Evolutionary conservation across 1,139 yeast genomes (phyloP).

Genomic region (Taiozyma onychis): DNA sequence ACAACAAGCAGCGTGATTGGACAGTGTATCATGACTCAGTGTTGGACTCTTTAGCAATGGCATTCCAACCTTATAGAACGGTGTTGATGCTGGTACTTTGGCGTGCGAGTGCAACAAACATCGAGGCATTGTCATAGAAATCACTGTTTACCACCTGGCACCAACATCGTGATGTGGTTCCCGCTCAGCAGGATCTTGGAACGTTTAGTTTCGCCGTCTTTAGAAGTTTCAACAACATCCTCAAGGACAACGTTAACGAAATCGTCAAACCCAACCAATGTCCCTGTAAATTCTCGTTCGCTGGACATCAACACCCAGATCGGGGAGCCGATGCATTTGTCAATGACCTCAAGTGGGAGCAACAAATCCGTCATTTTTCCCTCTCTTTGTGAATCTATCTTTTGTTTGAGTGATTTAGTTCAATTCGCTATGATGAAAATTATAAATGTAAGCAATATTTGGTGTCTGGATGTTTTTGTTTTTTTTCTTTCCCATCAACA

Average conservation of each 20-base stretch:
- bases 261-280: constrained; percentile 88
- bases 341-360: constrained; percentile 81
- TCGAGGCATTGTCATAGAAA: constrained; percentile 38
- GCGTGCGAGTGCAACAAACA: constrained; percentile 58
- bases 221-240: constrained; percentile 62
- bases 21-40: constrained; percentile 56
- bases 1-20: constrained; percentile 44
- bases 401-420: too few relatives aligned
- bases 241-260: constrained; percentile 89
- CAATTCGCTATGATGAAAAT: too few relatives aligned
- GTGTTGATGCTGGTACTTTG: constrained; percentile 70
- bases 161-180: constrained; percentile 78
- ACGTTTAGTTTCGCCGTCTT: constrained; percentile 38
- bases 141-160: constrained; percentile 36
- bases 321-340: constrained; percentile 75
- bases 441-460: too few relatives aligned
- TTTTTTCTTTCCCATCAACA: too few relatives aligned
- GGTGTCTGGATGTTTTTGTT: too few relatives aligned
- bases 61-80: constrained; percentile 62
- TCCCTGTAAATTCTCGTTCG: constrained; percentile 78
- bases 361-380: constrained; percentile 15
- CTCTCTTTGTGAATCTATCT: too few relatives aligned
- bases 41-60: constrained; percentile 48
- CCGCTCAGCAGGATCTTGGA: constrained; percentile 81
- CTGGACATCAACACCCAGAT: constrained; percentile 76